Base-by-base conservation (phyloP, 352 stramenopile species). In the Aphanomyces stellatus region DNA sequence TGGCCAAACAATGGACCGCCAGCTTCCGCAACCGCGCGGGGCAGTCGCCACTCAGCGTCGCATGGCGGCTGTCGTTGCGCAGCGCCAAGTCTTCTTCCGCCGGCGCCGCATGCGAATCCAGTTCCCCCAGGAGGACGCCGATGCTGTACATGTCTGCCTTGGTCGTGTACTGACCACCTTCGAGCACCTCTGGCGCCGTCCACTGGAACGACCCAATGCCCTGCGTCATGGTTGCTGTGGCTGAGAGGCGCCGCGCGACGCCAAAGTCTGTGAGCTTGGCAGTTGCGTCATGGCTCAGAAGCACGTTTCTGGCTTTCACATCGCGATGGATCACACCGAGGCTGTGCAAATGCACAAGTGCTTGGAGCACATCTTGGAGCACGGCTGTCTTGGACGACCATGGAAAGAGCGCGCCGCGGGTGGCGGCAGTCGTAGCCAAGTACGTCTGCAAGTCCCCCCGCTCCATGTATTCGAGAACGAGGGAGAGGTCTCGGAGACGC, bases 391-490 rank as follows among this genome's bases (percentile, higher is more conserved):
- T 64, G 33, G 51, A 35, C 33, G 51, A 15, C 51, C 51, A 60
- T 4, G 27, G 27, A 43, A 60, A 60, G 17, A 60, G 27, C 8
- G 51, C n/a, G n/a, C n/a, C 17, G 1, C 28, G 25, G 25, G 28
- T 60, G 2, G 31, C 22, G 2, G n/a, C 19, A 4, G 51, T 60
- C 31, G n/a, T 35, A 15, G 13, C n/a, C 17, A 60, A 24, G 17
- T 60, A 72, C 7, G 65, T 71, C 31, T 77, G 74, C 17, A 86
- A 35, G 40, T 86, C 78, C 2, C 76, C 76, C 33, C 51, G 64
- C 1, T 72, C 53, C 59, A 86, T 71, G 65, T 76, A 82, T 46
- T 86, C 78, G 49, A 83, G 74, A 17, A 79, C 74, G 68, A 86
- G 75, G n/a, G 53, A 74, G 19, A 86, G 65, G 42, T 86, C 74